phyloP scores from a whole-genome alignment of 2,329 filamentous ascomycete genomes.

The Diaporthe caulivora region DNA sequence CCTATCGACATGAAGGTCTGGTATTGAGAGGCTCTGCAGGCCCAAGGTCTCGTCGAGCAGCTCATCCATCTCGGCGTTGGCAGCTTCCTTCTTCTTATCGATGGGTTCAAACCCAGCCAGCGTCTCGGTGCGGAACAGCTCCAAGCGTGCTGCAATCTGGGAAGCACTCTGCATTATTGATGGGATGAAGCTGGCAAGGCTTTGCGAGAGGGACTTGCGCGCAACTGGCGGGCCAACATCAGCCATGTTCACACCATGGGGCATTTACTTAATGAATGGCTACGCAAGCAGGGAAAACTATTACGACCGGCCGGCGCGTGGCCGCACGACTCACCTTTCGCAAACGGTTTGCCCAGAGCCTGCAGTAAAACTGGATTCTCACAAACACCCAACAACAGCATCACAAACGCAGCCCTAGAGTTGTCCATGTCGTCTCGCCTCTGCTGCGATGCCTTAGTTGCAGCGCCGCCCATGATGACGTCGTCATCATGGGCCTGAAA shows the following conservation, averaged over 20 bases:
- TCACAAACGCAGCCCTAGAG: conserved; percentile 72
- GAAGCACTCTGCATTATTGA: conserved; percentile 62
- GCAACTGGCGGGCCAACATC: conserved; percentile 50
- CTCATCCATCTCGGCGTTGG: conserved; percentile 67
- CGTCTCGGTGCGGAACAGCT: conserved; percentile 69
- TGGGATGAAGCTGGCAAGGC: conserved; percentile 66
- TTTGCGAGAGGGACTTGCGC: conserved; percentile 63
- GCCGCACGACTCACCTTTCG: conserved; percentile 60
- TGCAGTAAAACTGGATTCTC: conserved; percentile 70
- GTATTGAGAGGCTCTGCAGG: conserved; percentile 65
- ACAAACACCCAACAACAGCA: conserved; percentile 71
- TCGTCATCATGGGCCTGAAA: conserved; percentile 58
- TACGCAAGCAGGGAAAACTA: not conserved
- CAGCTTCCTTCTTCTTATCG: conserved; percentile 64
- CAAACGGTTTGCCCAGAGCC: conserved; percentile 64
- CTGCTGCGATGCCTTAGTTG: conserved; percentile 54
- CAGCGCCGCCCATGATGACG: conserved; percentile 53
- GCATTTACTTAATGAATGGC: conserved; percentile 25
- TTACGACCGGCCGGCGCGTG: conserved; percentile 43
- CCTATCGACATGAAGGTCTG: conserved; percentile 78
- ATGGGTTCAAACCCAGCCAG: conserved; percentile 67
- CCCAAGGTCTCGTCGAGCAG: conserved; percentile 69
- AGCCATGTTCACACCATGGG: not conserved
- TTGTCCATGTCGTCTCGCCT: conserved; percentile 70
- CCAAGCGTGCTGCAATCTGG: conserved; percentile 65